Percentiles rank a stretch among this genome's conserved stretches.
Conservation (phyloP, 805 yeast species). For the Metschnikowia lunata region DNA sequence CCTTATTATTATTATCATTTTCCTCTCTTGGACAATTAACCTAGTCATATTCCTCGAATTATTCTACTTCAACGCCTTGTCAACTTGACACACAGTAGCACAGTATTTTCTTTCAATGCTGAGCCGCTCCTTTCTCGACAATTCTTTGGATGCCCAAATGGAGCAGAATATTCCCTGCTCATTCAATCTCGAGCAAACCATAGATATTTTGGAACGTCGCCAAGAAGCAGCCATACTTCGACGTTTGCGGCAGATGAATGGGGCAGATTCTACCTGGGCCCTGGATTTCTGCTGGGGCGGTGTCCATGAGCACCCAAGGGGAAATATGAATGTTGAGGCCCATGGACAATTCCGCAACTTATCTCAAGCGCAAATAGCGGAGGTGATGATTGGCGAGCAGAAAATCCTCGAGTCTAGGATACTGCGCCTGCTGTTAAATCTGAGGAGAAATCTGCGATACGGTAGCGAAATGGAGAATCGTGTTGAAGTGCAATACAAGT, state of each 20-base stretch:
- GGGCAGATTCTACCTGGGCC: conserved; percentile 35
- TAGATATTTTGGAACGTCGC: conserved; percentile 64
- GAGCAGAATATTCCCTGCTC: conserved; percentile 1
- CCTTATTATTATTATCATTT: too few species aligned
- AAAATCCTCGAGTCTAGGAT: conserved; percentile 6
- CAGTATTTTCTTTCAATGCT: too few species aligned
- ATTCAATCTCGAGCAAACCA: conserved; percentile 37
- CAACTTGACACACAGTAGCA: too few species aligned
- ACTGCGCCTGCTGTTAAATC: conserved; percentile 2
- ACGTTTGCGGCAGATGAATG: conserved; percentile 57
- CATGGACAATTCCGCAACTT: conserved; percentile 1
- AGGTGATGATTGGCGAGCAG: conserved; percentile 10
- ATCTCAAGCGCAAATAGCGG: conserved; percentile 6
- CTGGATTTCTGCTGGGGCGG: neutral
- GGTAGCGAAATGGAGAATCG: too few species aligned
- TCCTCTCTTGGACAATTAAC: too few species aligned
- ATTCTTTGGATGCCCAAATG: neutral
- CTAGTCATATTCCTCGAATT: too few species aligned
- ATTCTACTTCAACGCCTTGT: too few species aligned
- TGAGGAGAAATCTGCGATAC: too few species aligned
- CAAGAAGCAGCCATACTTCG: conserved; percentile 71
- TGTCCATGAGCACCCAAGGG: too few species aligned
- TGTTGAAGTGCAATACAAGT: too few species aligned
- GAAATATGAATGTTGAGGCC: neutral
- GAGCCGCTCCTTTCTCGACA: too few species aligned